These are phyloP conservation scores for Daldinia concentrica DNA, from an alignment of 495 filamentous ascomycete genomes.

Conservation along the genomic window DNA sequence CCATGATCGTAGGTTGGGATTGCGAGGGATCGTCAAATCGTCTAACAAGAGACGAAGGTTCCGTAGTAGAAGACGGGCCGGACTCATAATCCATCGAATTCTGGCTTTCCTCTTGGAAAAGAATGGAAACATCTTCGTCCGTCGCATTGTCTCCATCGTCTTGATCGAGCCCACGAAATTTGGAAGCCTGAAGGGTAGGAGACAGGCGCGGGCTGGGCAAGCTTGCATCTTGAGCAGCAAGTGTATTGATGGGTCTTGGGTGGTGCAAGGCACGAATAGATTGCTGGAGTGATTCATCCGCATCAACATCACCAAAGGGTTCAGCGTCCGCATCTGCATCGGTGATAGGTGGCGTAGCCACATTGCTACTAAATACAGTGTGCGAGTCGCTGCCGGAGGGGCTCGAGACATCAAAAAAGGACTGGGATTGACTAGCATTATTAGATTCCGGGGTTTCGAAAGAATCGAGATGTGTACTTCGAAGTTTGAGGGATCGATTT, in stretches of 20 bases:
- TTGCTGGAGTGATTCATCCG: constrained; percentile 54
- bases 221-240: constrained; percentile 83
- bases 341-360: constrained; percentile 66
- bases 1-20: constrained; percentile 60
- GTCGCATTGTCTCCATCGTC: constrained; percentile 53
- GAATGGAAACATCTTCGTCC: constrained; percentile 47
- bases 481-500: constrained; percentile 47
- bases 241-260: constrained; percentile 65
- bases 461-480: constrained; percentile 48
- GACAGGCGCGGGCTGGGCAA: constrained; percentile 95
- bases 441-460: constrained; percentile 49
- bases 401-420: constrained; percentile 57
- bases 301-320: constrained; percentile 58
- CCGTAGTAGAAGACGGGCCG: constrained; percentile 23
- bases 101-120: constrained; percentile 35
- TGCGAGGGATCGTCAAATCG: constrained; percentile 31
- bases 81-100: constrained; percentile 38
- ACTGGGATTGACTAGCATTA: constrained; percentile 56
- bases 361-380: constrained; percentile 60
- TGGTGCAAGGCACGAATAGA: constrained; percentile 49
- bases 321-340: constrained; percentile 64
- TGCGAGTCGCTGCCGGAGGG: constrained; percentile 56
- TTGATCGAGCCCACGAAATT: constrained; percentile 54
- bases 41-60: constrained; percentile 27
- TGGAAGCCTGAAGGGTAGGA: constrained; percentile 84